These are phyloP conservation scores for Oryza meyeriana DNA, from an alignment of 176 grass and related monocot species.

Conservation along the genomic window DNA sequence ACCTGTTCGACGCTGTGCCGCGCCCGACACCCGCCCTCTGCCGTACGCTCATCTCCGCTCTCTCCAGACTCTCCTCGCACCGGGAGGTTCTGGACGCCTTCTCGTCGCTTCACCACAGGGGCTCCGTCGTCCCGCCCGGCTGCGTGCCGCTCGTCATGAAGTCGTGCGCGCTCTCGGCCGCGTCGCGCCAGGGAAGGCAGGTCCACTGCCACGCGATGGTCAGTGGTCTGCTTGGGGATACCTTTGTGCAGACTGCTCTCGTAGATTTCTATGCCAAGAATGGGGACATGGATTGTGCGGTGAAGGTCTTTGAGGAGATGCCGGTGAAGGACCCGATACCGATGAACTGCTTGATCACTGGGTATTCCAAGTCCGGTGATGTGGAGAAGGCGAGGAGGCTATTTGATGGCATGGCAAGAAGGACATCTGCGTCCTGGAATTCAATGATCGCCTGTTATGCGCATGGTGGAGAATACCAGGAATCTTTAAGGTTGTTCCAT, in stretches of 20 bases:
- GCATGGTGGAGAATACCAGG: constrained; percentile 40
- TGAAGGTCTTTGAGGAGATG: constrained; percentile 58
- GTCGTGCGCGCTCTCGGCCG: constrained; percentile 44
- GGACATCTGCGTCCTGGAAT: constrained; percentile 80
- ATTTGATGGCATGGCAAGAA: constrained; percentile 63
- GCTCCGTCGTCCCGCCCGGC: constrained; percentile 18
- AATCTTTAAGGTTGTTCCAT: constrained; percentile 68
- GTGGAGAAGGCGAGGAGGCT: constrained; percentile 50
- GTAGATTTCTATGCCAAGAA: constrained; percentile 92
- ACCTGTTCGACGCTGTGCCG: constrained; percentile 67
- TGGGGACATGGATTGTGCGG: constrained; percentile 51
- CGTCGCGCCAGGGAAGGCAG: constrained; percentile 49
- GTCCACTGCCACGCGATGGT: constrained; percentile 61
- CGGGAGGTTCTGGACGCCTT: constrained; percentile 41
- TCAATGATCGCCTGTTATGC: constrained; percentile 83
- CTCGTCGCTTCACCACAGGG: constrained; percentile 46
- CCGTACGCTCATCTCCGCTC: constrained; percentile 39
- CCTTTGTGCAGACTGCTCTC: constrained; percentile 60
- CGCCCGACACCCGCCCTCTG: constrained; percentile 46
- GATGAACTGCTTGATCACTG: constrained; percentile 84
- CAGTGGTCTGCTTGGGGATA: constrained; percentile 39
- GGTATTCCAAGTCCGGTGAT: constrained; percentile 65
- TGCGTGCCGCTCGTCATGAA: constrained; percentile 59
- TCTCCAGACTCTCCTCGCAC: constrained; percentile 62
- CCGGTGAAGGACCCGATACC: constrained; percentile 56